A percentile compares a stretch with the other conserved stretches of the same genome.
These are phyloP conservation scores for Talaromyces funiculosus DNA, from an alignment of 2,329 filamentous ascomycete genomes.

Conservation along the genomic window DNA sequence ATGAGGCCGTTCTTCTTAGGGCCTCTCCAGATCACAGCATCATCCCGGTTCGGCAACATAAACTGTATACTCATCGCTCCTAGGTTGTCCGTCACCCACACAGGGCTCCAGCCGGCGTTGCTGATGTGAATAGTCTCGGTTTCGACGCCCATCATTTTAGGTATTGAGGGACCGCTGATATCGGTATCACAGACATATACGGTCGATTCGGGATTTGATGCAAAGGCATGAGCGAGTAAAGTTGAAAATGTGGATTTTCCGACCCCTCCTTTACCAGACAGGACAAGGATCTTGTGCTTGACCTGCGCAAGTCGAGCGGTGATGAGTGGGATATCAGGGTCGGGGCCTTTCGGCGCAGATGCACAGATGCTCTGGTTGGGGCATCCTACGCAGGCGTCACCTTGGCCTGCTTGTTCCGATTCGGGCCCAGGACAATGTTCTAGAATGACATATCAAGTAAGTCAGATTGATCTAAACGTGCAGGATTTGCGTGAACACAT, in stretches of 20 bases:
- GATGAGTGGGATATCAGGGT: slow-evolving; percentile 88
- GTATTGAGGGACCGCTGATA: slow-evolving; percentile 92
- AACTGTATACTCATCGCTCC: slow-evolving; percentile 98
- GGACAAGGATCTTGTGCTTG: slow-evolving; percentile 84
- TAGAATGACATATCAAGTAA: slow-evolving; percentile 16
- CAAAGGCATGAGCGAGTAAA: slow-evolving; percentile 83
- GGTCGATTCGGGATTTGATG: slow-evolving; percentile 67
- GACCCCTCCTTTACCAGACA: slow-evolving; percentile 93
- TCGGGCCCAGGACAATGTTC: slow-evolving; percentile 86
- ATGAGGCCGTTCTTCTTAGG: slow-evolving; percentile 98
- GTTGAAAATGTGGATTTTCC: slow-evolving; percentile 93
- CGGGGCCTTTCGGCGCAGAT: slow-evolving; percentile 86
- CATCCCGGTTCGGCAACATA: slow-evolving; percentile 89
- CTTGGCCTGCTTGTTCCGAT: slow-evolving; percentile 52
- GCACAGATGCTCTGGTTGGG: slow-evolving; percentile 96
- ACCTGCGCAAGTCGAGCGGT: slow-evolving; percentile 74
- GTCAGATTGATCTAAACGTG: neutral
- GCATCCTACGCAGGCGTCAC: slow-evolving; percentile 86
- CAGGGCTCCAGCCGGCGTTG: slow-evolving; percentile 83
- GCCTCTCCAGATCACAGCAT: slow-evolving; percentile 94
- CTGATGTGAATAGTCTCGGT: slow-evolving; percentile 88
- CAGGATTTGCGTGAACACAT: slow-evolving; percentile 17
- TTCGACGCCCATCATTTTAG: slow-evolving; percentile 98
- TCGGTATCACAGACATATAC: slow-evolving; percentile 98
- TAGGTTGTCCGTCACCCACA: slow-evolving; percentile 92